Base-by-base conservation (phyloP, 1,284 basidiomycete genomes). In the Melampsora larici-populina region DNA sequence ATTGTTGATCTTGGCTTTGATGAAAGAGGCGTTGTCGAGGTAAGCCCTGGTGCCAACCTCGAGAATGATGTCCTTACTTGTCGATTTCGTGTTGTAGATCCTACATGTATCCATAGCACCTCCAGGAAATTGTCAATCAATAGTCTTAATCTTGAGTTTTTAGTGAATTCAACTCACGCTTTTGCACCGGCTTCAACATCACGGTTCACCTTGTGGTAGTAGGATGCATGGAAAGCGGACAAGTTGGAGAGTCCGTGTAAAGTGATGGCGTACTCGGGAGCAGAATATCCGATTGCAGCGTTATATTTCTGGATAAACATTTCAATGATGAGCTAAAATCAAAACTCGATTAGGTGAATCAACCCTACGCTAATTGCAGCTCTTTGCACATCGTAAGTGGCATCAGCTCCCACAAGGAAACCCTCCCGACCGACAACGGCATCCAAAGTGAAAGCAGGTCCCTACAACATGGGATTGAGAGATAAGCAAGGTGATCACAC, bases 1-100 rank as follows among this genome's bases (percentile, higher is more conserved):
- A 87, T 96, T 96, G 90, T 97, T 97, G 87, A 99, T 96, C 90
- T 99, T 99, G 83, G 94, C 93, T 89, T 99, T 97, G 87, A 97
- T 88, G 84, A 93, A 97, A 29, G 94, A 91, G 82, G 93, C 82
- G 83, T 83, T 79, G 51, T 83, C 90, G 78, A 87, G 84, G 85
- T 86, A 87, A 79, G 91, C 90, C 89, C 98, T 98, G 84, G 93
- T 90, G 84, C 96, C 96, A 81, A 99, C 94, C 87, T 99, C 96
- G 83, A 99, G 89, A 80, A 89, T 89, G 84, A 98, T 92, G 85
- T 91, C 90, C 80, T 90, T 89, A 81, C 92, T 89, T 67, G 83
- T 78, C 81, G 93, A 91, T 88, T 97, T 96, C 86, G 91, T 89
- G 87, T 98, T 94, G 86, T 97, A 99, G 85, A 96, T 89, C 75